Evolutionary conservation across 768 basidiomycete genomes (phyloP).

Genomic region (Auriculariales sp.): DNA sequence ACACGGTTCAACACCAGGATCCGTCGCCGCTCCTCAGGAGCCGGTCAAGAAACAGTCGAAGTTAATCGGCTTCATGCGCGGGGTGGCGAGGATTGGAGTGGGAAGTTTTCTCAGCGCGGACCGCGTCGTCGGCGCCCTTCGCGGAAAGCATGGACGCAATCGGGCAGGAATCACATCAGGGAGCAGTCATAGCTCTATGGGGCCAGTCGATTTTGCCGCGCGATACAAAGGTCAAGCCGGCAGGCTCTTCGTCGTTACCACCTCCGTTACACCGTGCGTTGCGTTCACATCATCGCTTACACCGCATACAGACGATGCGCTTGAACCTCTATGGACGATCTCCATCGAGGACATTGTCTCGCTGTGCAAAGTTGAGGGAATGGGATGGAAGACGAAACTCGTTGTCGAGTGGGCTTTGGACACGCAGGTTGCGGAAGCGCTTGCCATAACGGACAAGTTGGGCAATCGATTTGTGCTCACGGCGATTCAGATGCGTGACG

Average conservation of each 20-base stretch:
- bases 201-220: constrained; percentile 17
- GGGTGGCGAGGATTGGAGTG: constrained; percentile 16
- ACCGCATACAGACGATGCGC: constrained; percentile 3
- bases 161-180: constrained; percentile 15
- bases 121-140: constrained; percentile 17
- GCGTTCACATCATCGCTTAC: too few species aligned
- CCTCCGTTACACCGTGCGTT: constrained; percentile 18
- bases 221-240: constrained; percentile 18
- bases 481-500: too few species aligned
- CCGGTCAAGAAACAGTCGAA: constrained; percentile 11
- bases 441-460: too few species aligned
- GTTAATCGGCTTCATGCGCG: constrained; percentile 12
- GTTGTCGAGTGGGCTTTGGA: constrained; percentile 22
- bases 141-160: constrained; percentile 15
- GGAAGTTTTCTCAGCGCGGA: constrained; percentile 16
- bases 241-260: constrained; percentile 14
- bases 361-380: constrained; percentile 18
- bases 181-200: too few species aligned
- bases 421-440: too few species aligned
- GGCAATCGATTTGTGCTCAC: too few species aligned
- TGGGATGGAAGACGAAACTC: constrained; percentile 25
- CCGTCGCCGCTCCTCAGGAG: too few species aligned
- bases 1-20: background rate
- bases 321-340: constrained; percentile 15
- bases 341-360: constrained; percentile 15